A percentile compares a stretch with the other conserved stretches of the same genome.
phyloP scores from a whole-genome alignment of 2,329 filamentous ascomycete genomes.

The Talaromyces piceae region DNA sequence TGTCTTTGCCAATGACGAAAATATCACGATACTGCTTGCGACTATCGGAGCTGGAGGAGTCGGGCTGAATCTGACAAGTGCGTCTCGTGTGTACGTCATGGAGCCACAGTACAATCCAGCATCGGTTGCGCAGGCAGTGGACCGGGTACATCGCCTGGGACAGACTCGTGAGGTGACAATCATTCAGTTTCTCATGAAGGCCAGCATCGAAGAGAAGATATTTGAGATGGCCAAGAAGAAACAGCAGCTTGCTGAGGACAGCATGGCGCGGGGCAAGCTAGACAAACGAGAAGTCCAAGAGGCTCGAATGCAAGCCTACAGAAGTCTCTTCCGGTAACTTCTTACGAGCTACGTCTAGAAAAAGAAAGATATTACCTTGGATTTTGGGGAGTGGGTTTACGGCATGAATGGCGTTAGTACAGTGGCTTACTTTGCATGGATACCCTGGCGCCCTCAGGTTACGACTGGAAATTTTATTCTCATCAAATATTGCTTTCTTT shows the following conservation, averaged over 20 bases:
- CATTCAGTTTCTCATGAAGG: conserved; percentile 78
- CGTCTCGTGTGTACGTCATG: conserved; percentile 89
- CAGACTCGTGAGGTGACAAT: conserved; percentile 86
- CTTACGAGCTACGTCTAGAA: not conserved
- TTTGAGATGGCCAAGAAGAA: conserved; percentile 85
- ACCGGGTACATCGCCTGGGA: conserved; percentile 84
- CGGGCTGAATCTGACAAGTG: conserved; percentile 81
- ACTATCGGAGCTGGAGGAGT: conserved; percentile 89
- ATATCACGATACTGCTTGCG: conserved; percentile 73
- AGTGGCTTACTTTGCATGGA: not conserved
- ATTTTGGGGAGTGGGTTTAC: not conserved
- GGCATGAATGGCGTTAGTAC: not conserved
- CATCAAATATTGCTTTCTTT: not conserved
- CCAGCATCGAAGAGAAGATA: conserved; percentile 93
- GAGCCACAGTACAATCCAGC: conserved; percentile 97
- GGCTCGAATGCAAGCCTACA: conserved; percentile 56
- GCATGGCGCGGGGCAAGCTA: conserved; percentile 61
- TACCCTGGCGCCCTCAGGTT: not conserved
- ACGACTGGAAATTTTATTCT: not conserved
- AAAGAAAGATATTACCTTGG: not conserved
- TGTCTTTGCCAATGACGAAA: conserved; percentile 63
- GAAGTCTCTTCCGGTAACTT: conserved; percentile 47
- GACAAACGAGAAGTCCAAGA: conserved; percentile 57
- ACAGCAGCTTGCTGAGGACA: conserved; percentile 79
- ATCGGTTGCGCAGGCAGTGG: conserved; percentile 86